These are phyloP conservation scores for Aegilops tauschii DNA, from an alignment of 176 grass and related monocot species.

Conservation along the genomic window DNA sequence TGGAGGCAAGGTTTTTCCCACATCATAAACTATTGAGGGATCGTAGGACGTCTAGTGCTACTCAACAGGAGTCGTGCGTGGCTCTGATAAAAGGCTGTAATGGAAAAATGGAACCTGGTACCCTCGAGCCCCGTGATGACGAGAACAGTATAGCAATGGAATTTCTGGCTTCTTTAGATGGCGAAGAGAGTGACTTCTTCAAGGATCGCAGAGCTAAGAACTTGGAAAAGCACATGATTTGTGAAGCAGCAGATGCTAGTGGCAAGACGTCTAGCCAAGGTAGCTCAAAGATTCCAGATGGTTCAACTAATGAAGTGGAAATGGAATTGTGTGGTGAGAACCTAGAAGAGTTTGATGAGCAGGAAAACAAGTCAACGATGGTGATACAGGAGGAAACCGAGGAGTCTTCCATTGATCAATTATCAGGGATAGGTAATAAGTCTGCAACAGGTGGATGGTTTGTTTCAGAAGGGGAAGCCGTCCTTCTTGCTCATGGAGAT, in stretches of 20 bases:
- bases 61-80: slow-evolving; percentile 27
- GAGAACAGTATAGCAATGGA: slow-evolving; percentile 72
- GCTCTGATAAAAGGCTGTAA: neutral
- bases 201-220: slow-evolving; percentile 43
- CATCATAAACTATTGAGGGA: slow-evolving; percentile 85
- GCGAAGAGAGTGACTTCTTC: slow-evolving; percentile 45
- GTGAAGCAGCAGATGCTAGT: slow-evolving; percentile 35
- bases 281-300: slow-evolving; percentile 43
- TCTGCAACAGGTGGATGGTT: slow-evolving; percentile 90
- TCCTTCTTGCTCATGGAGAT: slow-evolving; percentile 89
- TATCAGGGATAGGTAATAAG: slow-evolving; percentile 78
- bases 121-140: slow-evolving; percentile 19
- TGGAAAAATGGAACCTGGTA: neutral
- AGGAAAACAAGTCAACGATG: slow-evolving; percentile 50
- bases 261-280: slow-evolving; percentile 48
- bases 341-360: slow-evolving; percentile 72
- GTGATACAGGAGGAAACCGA: slow-evolving; percentile 57
- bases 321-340: slow-evolving; percentile 70
- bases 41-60: slow-evolving; percentile 26
- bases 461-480: slow-evolving; percentile 87
- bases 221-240: slow-evolving; percentile 31
- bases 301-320: slow-evolving; percentile 35
- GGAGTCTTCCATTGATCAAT: slow-evolving; percentile 45
- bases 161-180: slow-evolving; percentile 86
- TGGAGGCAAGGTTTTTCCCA: slow-evolving; percentile 92